Evolutionary conservation across 768 basidiomycete genomes (phyloP), one percentile per base, ranked within the genome.

Genomic region (Suillus lakei): DNA sequence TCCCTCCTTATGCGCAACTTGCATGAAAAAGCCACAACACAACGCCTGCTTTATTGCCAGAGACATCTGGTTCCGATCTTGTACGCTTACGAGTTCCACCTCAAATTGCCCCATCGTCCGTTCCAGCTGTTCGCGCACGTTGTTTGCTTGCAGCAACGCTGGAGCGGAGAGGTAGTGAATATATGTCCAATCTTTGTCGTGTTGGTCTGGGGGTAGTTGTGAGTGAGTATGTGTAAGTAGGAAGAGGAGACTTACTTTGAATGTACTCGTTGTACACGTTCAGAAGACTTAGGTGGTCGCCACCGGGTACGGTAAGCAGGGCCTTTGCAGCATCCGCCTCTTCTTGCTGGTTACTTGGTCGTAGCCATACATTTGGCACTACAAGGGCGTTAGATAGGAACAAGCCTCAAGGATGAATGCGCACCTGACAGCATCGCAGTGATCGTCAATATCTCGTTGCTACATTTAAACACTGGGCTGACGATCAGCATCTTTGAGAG

Each of bases 11-110:
- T 98, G 95, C 8, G 96, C 98, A 15, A 95, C 88, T 74, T 98
- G 97, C 97, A 98, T 98, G 80, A 98, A 99, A 84, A 93, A 99
- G 2, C 96, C 98, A 70, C 91, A 92, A 5, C 93, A 91, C 26
- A 99, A 82, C 0, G 91, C 91, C 77, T 90, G 89, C 32, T 95
- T 87, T 63, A 99, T 89, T 69, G 90, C 90, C 61, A 80, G 67
- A 76, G 87, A 91, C 68, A 91, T 85, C 73, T 90, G 92, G 72
- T 82, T 84, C 70, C 91, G 86, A 69, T 95, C 91, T 32, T 75
- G 76, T 2, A 87, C 82, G 8, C 89, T 89, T 32, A 95, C 76
- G 26, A 96, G 74, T 34, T 91, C 91, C 39, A 97, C 80, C 64
- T 96, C 94, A 73, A 85, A 92, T 39, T 89, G 89, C 78, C 98